phyloP scores from a whole-genome alignment of 2,329 filamentous ascomycete species.

The Fusarium nygamai region DNA sequence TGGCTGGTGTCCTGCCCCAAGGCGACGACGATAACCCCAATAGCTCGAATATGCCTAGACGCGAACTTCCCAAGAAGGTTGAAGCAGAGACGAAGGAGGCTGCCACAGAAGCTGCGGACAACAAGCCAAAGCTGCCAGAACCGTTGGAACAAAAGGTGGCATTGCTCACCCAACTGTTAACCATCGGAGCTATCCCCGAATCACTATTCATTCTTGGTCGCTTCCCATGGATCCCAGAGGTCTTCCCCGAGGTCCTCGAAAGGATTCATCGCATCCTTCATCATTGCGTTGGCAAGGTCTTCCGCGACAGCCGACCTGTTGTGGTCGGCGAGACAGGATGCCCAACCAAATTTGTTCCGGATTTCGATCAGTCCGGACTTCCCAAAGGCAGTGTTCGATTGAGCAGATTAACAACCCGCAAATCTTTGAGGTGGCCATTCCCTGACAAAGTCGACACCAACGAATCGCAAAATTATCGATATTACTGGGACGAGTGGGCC shows the following conservation, averaged over 20 bases:
- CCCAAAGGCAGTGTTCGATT: constrained; percentile 76
- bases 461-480: constrained; percentile 83
- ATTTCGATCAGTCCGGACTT: constrained; percentile 71
- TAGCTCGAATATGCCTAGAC: constrained; percentile 53
- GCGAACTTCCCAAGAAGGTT: constrained; percentile 62
- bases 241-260: constrained; percentile 82
- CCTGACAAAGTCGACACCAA: constrained; percentile 80
- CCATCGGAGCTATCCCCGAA: constrained; percentile 92
- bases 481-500: constrained; percentile 97
- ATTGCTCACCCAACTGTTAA: constrained; percentile 84
- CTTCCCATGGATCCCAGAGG: constrained; percentile 91
- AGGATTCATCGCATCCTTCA: constrained; percentile 86
- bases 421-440: constrained; percentile 83
- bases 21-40: constrained; percentile 74
- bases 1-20: constrained; percentile 80
- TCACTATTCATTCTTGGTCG: constrained; percentile 90
- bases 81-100: constrained; percentile 63
- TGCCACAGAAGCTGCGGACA: constrained; percentile 55
- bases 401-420: constrained; percentile 67
- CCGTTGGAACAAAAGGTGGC: constrained; percentile 89
- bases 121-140: constrained; percentile 69
- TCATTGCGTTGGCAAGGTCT: constrained; percentile 82
- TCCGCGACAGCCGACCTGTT: constrained; percentile 56
- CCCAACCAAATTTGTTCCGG: constrained; percentile 57
- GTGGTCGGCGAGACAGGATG: constrained; percentile 46